phyloP scores from a whole-genome alignment of 768 basidiomycete genomes.

The Pisolithus orientalis region DNA sequence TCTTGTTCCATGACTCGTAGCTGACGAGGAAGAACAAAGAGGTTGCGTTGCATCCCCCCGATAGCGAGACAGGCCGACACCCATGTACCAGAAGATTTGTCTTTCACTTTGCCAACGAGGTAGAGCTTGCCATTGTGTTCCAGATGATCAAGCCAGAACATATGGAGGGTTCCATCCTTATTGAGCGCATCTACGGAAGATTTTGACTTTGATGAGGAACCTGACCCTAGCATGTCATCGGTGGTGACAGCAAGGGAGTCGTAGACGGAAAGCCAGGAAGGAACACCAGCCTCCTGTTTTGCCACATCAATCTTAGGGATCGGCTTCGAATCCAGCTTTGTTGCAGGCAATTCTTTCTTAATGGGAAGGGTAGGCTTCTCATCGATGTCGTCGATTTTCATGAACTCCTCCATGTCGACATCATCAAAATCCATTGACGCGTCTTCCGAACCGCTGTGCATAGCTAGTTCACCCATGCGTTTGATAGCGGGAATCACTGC shows the following conservation, averaged over 20 bases:
- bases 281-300: slow-evolving; percentile 42
- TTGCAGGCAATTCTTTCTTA: slow-evolving; percentile 13
- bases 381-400: slow-evolving; percentile 47
- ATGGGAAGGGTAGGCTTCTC: slow-evolving; percentile 32
- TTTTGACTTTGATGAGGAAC: slow-evolving; percentile 31
- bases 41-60: slow-evolving; percentile 80
- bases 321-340: slow-evolving; percentile 13
- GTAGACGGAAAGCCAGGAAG: slow-evolving; percentile 71
- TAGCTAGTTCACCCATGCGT: slow-evolving; percentile 51
- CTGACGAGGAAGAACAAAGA: slow-evolving; percentile 81
- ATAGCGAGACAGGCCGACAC: slow-evolving; percentile 85
- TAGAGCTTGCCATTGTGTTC: slow-evolving; percentile 81
- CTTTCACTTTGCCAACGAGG: slow-evolving; percentile 87
- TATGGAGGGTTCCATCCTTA: slow-evolving; percentile 75
- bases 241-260: slow-evolving; percentile 60
- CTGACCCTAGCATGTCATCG: slow-evolving; percentile 52
- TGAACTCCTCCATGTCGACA: slow-evolving; percentile 49
- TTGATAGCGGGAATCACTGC: slow-evolving; percentile 51
- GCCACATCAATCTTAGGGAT: slow-evolving; percentile 9
- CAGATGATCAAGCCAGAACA: slow-evolving; percentile 96
- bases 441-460: slow-evolving; percentile 45
- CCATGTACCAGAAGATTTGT: slow-evolving; percentile 59
- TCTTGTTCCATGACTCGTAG: slow-evolving; percentile 41
- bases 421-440: slow-evolving; percentile 39
- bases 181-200: slow-evolving; percentile 60